Evolutionary conservation across 306 rosid species (phyloP), one percentile per base, ranked within the genome.

Genomic region (Urtica urens): DNA sequence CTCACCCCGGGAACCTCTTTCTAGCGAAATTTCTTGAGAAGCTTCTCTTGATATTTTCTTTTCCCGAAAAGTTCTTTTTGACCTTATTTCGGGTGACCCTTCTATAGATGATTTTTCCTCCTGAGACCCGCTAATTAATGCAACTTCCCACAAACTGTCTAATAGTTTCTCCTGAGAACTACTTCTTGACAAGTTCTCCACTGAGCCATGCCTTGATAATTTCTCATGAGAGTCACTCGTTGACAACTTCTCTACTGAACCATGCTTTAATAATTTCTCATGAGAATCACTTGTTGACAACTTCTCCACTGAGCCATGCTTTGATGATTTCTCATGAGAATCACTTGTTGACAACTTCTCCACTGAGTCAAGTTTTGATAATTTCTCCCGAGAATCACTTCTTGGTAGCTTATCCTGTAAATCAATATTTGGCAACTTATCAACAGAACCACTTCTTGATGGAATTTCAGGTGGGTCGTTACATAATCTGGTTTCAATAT

Each of bases 301-400:
- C 33, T 52, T 70, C 57, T 66, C 65, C 33, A 7, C 34, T 13
- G 35, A 47, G 11, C 18, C 25, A 33, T 59, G 68, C 58, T 48
- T 9, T 34, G 77, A 51, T 41, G 50, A 48, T 31, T 71, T 82
- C 69, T 49, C 62, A 29, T 22, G 76, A 53, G 53, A 48, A 48
- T n/a, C 38, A 2, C 30, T 26, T 49, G 18, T 49, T 29, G 39
- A 49, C 17, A 49, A 15, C n/a, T 11, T 43, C 0, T 43, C 3
- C n/a, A 1, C 23, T 10, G 53, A 48, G 19, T 5, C 25, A 28
- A 2, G 25, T 48, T 13, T 26, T 27, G 38, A 26, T 17, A 48
- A 26, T 28, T 26, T 25, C 19, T 49, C 23, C 23, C 19, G 54
- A 9, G 37, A 26, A 48, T 15, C 52, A 13, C 16, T 46, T 46